Percentiles rank a stretch among this genome's conserved stretches.
Evolutionary conservation across 345 rosid genomes (phyloP).

Genomic region (Eucalyptus polybractea): DNA sequence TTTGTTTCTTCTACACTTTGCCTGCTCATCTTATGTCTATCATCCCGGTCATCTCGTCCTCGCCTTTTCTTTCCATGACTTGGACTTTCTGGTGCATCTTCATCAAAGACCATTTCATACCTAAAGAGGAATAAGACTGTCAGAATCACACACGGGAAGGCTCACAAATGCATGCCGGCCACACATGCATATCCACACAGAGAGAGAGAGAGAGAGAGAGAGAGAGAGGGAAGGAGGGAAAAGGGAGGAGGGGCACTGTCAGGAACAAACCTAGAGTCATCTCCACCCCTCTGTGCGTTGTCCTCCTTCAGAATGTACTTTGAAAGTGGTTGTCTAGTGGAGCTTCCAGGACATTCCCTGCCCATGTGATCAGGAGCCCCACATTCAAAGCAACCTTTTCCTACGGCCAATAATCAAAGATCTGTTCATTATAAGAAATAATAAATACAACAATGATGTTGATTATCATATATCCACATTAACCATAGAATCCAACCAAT

Average conservation of each 20-base stretch:
- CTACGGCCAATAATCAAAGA: slow-evolving; percentile 6
- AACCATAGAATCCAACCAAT: not conserved
- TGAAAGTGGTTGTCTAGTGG: slow-evolving; percentile 21
- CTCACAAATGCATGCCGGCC: not conserved
- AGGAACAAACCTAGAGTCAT: slow-evolving; percentile 32
- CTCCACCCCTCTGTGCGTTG: slow-evolving; percentile 58
- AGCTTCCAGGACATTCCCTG: slow-evolving; percentile 57
- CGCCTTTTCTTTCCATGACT: slow-evolving; percentile 24
- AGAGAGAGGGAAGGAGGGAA: not conserved
- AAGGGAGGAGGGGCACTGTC: not conserved
- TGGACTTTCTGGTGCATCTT: slow-evolving; percentile 32
- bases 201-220: not conserved
- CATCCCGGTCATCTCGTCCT: slow-evolving; percentile 10
- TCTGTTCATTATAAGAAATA: not conserved
- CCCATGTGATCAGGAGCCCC: slow-evolving; percentile 82
- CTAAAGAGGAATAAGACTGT: slow-evolving; percentile 6
- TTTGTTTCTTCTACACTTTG: slow-evolving; percentile 14
- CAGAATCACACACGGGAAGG: not conserved
- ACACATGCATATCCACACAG: not conserved
- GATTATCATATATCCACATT: not conserved
- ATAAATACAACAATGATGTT: not conserved
- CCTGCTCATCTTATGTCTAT: slow-evolving; percentile 10
- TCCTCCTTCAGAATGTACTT: slow-evolving; percentile 60
- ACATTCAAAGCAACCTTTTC: slow-evolving; percentile 77
- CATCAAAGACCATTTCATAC: slow-evolving; percentile 89